These are phyloP conservation scores for Calycina herbarum DNA, from an alignment of 2,329 filamentous ascomycete species.

Conservation along the genomic window DNA sequence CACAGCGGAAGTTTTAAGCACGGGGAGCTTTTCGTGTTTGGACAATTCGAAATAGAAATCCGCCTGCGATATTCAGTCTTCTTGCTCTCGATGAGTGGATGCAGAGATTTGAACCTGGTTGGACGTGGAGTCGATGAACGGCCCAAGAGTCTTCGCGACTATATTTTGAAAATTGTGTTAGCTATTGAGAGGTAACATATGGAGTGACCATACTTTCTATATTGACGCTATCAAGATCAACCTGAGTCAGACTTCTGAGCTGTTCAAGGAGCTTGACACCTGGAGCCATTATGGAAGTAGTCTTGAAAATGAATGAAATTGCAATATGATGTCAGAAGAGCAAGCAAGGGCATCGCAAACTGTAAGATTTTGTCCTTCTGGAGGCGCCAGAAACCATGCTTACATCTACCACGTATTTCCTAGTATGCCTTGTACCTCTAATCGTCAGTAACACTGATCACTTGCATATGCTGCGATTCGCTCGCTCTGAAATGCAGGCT, in stretches of 20 bases:
- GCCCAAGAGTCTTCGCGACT: not conserved
- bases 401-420: not conserved
- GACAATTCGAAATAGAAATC: constrained; percentile 1
- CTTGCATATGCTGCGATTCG: not conserved
- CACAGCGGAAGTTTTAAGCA: not conserved
- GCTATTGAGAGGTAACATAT: not conserved
- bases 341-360: not conserved
- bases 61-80: not conserved
- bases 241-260: not conserved
- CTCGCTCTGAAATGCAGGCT: not conserved
- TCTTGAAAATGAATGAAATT: not conserved
- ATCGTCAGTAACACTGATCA: not conserved
- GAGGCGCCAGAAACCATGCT: not conserved
- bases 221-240: not conserved
- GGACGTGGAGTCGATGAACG: not conserved
- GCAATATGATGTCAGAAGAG: not conserved
- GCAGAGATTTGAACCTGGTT: not conserved
- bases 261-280: not conserved
- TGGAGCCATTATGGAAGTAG: not conserved
- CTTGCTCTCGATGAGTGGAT: not conserved
- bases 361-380: not conserved
- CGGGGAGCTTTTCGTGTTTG: not conserved
- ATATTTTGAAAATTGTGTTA: not conserved
- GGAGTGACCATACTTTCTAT: not conserved
- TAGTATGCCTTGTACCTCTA: not conserved